Conservation (phyloP, 192 early-diverging fungal species). For the Umbelopsis isabellina region DNA sequence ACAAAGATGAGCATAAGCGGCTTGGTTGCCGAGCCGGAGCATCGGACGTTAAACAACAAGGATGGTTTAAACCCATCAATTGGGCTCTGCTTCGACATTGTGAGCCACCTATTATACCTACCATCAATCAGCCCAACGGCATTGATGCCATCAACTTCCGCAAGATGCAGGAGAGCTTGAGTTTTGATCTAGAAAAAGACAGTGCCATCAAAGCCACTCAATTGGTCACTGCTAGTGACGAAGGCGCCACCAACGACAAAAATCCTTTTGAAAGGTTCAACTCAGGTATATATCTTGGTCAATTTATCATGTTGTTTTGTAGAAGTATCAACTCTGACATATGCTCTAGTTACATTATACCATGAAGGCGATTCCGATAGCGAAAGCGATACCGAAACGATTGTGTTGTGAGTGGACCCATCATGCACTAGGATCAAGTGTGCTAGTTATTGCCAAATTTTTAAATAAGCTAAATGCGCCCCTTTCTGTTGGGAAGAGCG, state of each 20-base stretch:
- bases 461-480: too few relatives aligned
- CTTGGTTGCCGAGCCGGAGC: slow-evolving; percentile 90
- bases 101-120: slow-evolving; percentile 84
- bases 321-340: slow-evolving; percentile 7
- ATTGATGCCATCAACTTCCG: slow-evolving; percentile 74
- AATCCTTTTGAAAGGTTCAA: slow-evolving; percentile 66
- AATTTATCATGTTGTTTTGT: not conserved
- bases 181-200: slow-evolving; percentile 71
- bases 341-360: slow-evolving; percentile 55
- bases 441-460: too few relatives aligned
- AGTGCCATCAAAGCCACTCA: slow-evolving; percentile 31
- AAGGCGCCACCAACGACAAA: slow-evolving; percentile 23
- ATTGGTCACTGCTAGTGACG: not conserved
- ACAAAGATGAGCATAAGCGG: slow-evolving; percentile 88
- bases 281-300: slow-evolving; percentile 44
- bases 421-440: too few relatives aligned
- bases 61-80: slow-evolving; percentile 88
- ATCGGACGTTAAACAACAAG: slow-evolving; percentile 89
- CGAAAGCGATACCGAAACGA: slow-evolving; percentile 26
- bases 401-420: slow-evolving; percentile 1
- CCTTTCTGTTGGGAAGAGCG: too few relatives aligned
- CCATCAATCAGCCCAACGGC: slow-evolving; percentile 49
- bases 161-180: slow-evolving; percentile 61
- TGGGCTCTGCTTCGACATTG: slow-evolving; percentile 92
- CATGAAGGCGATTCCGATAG: slow-evolving; percentile 59